phyloP scores from a whole-genome alignment of 139 green algal genomes.

The Microglena sp. region DNA sequence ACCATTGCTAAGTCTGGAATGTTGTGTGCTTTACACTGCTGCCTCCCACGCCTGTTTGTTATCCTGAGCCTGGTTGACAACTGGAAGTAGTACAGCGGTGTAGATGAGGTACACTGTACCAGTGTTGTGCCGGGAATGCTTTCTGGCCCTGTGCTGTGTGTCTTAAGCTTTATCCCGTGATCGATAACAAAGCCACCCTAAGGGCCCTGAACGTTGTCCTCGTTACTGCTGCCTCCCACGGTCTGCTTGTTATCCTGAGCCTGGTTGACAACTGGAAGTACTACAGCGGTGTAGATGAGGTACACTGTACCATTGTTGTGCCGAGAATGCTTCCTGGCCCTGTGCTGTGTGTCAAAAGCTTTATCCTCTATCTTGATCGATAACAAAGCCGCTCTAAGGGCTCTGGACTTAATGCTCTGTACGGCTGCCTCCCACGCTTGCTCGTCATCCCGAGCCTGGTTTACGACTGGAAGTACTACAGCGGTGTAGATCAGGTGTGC shows the following conservation, averaged over 20 bases:
- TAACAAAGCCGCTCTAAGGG: constrained; percentile 46
- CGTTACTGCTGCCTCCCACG: constrained; percentile 29
- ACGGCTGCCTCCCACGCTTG: constrained; percentile 37
- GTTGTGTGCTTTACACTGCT: no score
- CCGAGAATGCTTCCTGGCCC: no score
- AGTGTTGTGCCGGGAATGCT: background rate
- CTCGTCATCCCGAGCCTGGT: constrained; percentile 47
- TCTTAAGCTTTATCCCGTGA: no score
- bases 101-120: background rate
- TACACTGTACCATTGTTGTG: no score
- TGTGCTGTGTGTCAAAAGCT: no score
- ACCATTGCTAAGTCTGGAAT: constrained; percentile 8
- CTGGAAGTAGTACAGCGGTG: constrained; percentile 18
- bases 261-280: constrained; percentile 70
- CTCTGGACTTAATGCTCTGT: constrained; percentile 60
- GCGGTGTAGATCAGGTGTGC: constrained; percentile 32
- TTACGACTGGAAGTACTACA: constrained; percentile 65
- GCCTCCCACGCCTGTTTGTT: no score
- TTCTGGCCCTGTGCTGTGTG: background rate
- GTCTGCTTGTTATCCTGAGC: constrained; percentile 45
- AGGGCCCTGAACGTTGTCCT: constrained; percentile 61
- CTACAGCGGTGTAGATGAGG: constrained; percentile 41
- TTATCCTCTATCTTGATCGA: constrained; percentile 44
- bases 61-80: constrained; percentile 59
- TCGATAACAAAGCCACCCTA: no score